Evolutionary conservation across 768 basidiomycete species (phyloP), one percentile per base, ranked within the genome.

Genomic region (Tulasnella sp.): DNA sequence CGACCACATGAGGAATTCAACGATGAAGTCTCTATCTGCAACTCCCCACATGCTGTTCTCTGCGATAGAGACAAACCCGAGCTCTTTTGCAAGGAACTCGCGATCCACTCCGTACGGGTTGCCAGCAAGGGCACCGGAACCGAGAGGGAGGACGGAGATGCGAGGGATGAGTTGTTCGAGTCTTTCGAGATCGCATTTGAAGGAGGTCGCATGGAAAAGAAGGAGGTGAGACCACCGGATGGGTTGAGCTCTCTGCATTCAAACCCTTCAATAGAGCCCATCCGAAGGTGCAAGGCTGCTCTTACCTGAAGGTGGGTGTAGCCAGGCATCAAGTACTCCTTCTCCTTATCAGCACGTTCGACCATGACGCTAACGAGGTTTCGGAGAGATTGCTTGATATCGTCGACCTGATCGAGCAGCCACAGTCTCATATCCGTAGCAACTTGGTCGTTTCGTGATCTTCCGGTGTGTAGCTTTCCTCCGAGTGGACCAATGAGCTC

Each of bases 141-240:
- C 97, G 22, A 99, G 86, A 3, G 97, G 96, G 14, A 97, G 88
- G 41, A 95, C 89, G 0, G 96, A 96, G 75, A 98, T 87, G 35
- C 96, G 91, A 17, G 95, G 94, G 71, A 91, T 82, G 69, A 96
- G 86, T 78, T 95, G 88, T 39, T 86, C 84, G 19, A 97, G 86
- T 26, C 94, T 89, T 75, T 93, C 88, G 39, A 95, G 87, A 81
- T 99, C 97, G 65, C 87, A 85, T n/a, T 87, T 84, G 83, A 98
- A 95, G 29, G 95, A 93, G 77, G 93, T 92, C 5, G 95, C 94
- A 80, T 99, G 94, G 26, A 95, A 96, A 69, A 98, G 87, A 62
- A 99, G 85, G 69, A 97, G 87, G 81, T 99, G 97, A 0, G 97
- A 95, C 97, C 97, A 99, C 75, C 97, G 89, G 78, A 99, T 96